Base-by-base conservation (phyloP, 257 asterid species). In the Leptodermis oblonga region DNA sequence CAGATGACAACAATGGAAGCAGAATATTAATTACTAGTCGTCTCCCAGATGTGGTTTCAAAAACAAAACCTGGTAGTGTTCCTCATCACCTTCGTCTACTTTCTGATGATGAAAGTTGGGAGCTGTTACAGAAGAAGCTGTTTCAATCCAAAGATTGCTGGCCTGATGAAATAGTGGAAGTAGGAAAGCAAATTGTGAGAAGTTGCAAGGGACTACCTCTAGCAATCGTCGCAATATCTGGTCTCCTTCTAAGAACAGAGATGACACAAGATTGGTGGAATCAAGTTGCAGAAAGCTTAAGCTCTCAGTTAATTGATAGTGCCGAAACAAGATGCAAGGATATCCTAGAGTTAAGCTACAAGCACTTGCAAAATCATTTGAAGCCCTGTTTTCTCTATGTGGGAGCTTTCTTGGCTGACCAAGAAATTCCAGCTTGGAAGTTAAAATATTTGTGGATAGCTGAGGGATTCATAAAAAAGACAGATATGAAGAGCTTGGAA, bases 21-120 rank as follows among this genome's bases (percentile, higher is more conserved):
- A 70, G 74, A 59, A 60, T 78, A 10, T 20, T 78, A 53, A 4
- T 79, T n/a, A 79, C 80, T 3, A 75, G 73, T 63, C 52, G 77
- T 26, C 59, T 42, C 10, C 7, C 36, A 4, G 30, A 74, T 55
- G 56, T 74, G 26, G 62, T 49, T 37, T 0, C 4, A 4, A 22
- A 43, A 28, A 60, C 28, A 9, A 42, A 18, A 2, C 33, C 23
- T 30, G 33, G 5, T 6, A 23, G 28, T 34, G 18, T 18, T 30
- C 65, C 71, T 31, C 73, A 73, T 70, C 79, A 43, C 5, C 51
- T 73, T 46, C 71, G 53, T 52, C 42, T 33, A 7, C 67, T 70
- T 9, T 20, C 25, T 2, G 31, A 2, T 0, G 54, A 56, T 0
- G 73, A 66, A 64, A 51, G 79, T 28, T 65, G 70, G 74, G 39